Percentiles rank a stretch among this genome's conserved stretches.
Evolutionary conservation across 768 basidiomycete species (phyloP).

Genomic region (Cubamyces lactineus): DNA sequence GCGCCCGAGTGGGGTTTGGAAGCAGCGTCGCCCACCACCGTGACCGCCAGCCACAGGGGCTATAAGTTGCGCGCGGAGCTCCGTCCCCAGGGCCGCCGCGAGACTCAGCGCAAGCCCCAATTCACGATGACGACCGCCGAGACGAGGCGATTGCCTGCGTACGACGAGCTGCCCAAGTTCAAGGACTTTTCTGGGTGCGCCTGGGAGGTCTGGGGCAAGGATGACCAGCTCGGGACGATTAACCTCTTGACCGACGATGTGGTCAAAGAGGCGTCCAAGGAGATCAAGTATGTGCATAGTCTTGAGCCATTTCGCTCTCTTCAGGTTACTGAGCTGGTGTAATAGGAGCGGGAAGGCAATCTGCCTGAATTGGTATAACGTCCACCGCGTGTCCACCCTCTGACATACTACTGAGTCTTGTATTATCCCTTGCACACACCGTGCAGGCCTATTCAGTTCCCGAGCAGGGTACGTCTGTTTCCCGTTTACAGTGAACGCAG

Average conservation of each 20-base stretch:
- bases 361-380: constrained; percentile 59
- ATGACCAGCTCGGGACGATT: constrained; percentile 70
- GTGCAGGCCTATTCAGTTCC: constrained; percentile 69
- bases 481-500: background rate
- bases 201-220: constrained; percentile 68
- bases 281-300: constrained; percentile 51
- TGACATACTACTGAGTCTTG: constrained; percentile 21
- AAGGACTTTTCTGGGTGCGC: constrained; percentile 58
- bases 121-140: constrained; percentile 15
- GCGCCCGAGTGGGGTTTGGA: background rate
- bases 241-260: constrained; percentile 66
- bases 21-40: background rate
- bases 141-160: constrained; percentile 38
- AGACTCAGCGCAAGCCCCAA: too few relatives aligned
- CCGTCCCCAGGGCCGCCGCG: background rate
- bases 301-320: too few relatives aligned
- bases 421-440: background rate
- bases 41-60: too few relatives aligned
- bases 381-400: too few relatives aligned
- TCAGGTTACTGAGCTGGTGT: background rate
- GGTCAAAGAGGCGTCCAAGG: constrained; percentile 55
- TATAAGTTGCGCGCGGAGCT: constrained; percentile 1
- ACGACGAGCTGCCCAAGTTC: constrained; percentile 53
- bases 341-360: constrained; percentile 55
- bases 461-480: constrained; percentile 49